These are phyloP conservation scores for Dipteronia sinensis DNA, from an alignment of 345 rosid genomes.

Conservation along the genomic window DNA sequence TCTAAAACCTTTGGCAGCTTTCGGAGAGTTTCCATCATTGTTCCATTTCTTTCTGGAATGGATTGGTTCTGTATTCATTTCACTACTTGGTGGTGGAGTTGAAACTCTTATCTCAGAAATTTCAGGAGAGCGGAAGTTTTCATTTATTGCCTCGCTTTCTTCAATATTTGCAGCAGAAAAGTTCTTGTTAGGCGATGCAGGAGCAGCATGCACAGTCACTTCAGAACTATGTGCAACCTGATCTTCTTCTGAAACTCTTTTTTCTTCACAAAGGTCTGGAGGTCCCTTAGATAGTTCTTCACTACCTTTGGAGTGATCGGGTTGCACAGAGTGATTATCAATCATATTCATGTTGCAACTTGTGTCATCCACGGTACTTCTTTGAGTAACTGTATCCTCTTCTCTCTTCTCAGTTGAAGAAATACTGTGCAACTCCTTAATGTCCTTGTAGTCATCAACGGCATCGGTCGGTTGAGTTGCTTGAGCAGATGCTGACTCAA, in stretches of 20 bases:
- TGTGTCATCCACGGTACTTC: constrained; percentile 25
- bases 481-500: constrained; percentile 28
- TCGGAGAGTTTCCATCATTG: constrained; percentile 67
- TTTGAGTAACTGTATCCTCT: constrained; percentile 25
- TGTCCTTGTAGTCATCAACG: constrained; percentile 60
- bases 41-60: constrained; percentile 87
- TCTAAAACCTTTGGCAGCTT: constrained; percentile 79
- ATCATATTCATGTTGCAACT: constrained; percentile 21
- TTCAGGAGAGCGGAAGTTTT: constrained; percentile 33
- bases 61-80: constrained; percentile 43
- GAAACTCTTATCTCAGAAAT: constrained; percentile 62
- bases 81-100: constrained; percentile 60
- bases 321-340: constrained; percentile 26
- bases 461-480: constrained; percentile 29
- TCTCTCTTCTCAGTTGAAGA: constrained; percentile 37
- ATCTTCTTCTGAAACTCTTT: constrained; percentile 25
- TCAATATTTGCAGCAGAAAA: constrained; percentile 38
- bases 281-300: constrained; percentile 32
- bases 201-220: constrained; percentile 30
- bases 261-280: constrained; percentile 35
- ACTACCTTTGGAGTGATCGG: constrained; percentile 23
- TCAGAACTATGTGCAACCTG: constrained; percentile 30
- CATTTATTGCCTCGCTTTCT: constrained; percentile 23
- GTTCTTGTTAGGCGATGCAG: constrained; percentile 36
- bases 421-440: constrained; percentile 52